Evolutionary conservation across 768 basidiomycete genomes (phyloP).

Genomic region (Termitomyces sp.): DNA sequence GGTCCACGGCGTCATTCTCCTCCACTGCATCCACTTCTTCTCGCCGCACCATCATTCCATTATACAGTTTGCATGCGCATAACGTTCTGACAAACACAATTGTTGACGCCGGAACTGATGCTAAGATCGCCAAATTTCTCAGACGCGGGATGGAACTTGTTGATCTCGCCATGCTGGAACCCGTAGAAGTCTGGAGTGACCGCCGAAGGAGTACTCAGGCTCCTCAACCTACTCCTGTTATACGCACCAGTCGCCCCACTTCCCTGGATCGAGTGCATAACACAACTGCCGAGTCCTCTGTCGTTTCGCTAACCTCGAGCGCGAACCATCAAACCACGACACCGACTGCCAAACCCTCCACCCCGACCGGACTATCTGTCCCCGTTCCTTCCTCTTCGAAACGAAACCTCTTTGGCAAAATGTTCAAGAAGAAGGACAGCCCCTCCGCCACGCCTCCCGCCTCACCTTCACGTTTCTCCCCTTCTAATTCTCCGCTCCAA

Average conservation of each 20-base stretch:
- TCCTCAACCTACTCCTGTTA: not conserved
- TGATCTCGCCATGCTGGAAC: slow-evolving; percentile 75
- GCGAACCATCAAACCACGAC: slow-evolving; percentile 10
- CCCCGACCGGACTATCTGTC: slow-evolving; percentile 2
- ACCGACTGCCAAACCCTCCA: slow-evolving; percentile 6
- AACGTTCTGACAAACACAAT: slow-evolving; percentile 85
- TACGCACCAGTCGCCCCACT: slow-evolving; percentile 26
- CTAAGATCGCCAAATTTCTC: slow-evolving; percentile 76
- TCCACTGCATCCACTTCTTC: slow-evolving; percentile 40
- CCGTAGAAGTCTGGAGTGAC: slow-evolving; percentile 69
- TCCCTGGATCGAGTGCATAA: slow-evolving; percentile 16
- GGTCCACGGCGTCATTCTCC: slow-evolving; percentile 37
- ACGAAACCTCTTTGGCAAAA: slow-evolving; percentile 64
- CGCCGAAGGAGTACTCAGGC: slow-evolving; percentile 17
- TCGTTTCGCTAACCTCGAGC: slow-evolving; percentile 13
- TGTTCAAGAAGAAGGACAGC: slow-evolving; percentile 56
- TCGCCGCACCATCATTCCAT: slow-evolving; percentile 76
- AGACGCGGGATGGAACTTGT: slow-evolving; percentile 75
- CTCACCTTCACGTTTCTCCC: slow-evolving; percentile 24
- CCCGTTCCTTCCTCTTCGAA: slow-evolving; percentile 26
- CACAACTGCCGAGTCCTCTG: slow-evolving; percentile 19
- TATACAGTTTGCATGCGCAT: slow-evolving; percentile 87
- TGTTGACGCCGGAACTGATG: slow-evolving; percentile 85
- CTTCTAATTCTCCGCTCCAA: slow-evolving; percentile 10
- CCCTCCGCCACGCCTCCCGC: slow-evolving; percentile 18